Conservation (phyloP, 352 stramenopile species). For the Peronosclerospora sorghi region DNA sequence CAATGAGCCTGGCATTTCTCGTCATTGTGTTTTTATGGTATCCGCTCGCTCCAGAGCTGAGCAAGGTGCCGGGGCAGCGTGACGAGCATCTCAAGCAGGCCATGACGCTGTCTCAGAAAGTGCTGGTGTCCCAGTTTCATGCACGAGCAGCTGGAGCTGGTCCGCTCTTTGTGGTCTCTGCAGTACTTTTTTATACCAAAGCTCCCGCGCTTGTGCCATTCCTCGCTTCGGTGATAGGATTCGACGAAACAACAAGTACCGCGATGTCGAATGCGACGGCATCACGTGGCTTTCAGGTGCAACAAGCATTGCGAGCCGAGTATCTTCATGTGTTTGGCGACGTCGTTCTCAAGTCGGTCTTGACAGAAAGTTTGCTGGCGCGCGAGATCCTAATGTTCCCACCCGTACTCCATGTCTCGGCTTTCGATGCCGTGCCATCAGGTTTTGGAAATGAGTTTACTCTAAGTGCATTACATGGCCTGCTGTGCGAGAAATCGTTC, state of each 20-base stretch:
- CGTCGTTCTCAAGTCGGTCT: conserved; percentile 48
- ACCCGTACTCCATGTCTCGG: conserved; percentile 18
- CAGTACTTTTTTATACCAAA: conserved; percentile 63
- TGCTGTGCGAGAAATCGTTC: conserved; percentile 60
- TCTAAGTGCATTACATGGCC: conserved; percentile 32
- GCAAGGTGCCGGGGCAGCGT: conserved; percentile 46
- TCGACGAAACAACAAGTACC: conserved; percentile 12
- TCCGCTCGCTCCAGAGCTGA: conserved; percentile 31
- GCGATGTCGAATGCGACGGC: conserved; percentile 4
- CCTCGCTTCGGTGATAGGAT: conserved; percentile 28
- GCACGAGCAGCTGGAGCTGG: conserved; percentile 25
- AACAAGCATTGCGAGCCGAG: conserved; percentile 32
- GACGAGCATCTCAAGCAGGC: conserved; percentile 45
- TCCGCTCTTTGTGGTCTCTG: conserved; percentile 48
- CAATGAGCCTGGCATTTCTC: conserved; percentile 43
- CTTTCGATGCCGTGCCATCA: conserved; percentile 15
- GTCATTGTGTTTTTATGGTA: conserved; percentile 50
- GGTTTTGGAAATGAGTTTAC: conserved; percentile 39
- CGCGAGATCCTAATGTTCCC: conserved; percentile 43
- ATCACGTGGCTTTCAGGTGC: conserved; percentile 16
- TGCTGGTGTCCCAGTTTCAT: conserved; percentile 39
- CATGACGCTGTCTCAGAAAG: conserved; percentile 48
- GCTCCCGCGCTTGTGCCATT: conserved; percentile 43
- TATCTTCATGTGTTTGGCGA: conserved; percentile 52
- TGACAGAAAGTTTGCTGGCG: conserved; percentile 54